These are phyloP conservation scores for Trametes elegans DNA, from an alignment of 768 basidiomycete species.

Conservation along the genomic window DNA sequence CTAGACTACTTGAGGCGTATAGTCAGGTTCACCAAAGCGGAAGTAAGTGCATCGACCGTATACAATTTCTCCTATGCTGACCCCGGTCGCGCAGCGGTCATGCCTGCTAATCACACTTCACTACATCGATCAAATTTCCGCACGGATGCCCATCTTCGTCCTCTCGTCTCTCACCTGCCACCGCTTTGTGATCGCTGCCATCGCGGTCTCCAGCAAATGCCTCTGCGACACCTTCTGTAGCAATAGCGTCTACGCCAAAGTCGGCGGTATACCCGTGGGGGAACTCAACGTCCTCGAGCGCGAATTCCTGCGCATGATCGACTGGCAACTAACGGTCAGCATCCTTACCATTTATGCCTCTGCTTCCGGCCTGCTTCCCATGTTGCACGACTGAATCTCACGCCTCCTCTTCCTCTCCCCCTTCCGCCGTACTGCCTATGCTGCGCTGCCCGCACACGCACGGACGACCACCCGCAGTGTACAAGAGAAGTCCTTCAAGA, in stretches of 20 bases:
- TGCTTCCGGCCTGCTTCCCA: neutral
- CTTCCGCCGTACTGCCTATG: neutral
- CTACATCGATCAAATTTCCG: slow-evolving; percentile 94
- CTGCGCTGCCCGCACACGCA: slow-evolving; percentile 4
- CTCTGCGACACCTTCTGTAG: slow-evolving; percentile 95
- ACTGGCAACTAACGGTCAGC: slow-evolving; percentile 93
- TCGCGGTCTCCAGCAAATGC: slow-evolving; percentile 91
- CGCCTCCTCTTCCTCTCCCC: slow-evolving; percentile 28
- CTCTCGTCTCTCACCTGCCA: slow-evolving; percentile 96
- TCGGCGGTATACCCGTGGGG: slow-evolving; percentile 88
- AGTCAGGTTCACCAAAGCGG: slow-evolving; percentile 92
- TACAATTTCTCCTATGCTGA: slow-evolving; percentile 1
- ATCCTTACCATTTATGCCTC: slow-evolving; percentile 14
- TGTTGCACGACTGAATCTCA: slow-evolving; percentile 3
- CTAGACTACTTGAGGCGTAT: slow-evolving; percentile 94
- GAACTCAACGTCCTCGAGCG: slow-evolving; percentile 95
- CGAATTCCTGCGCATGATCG: slow-evolving; percentile 88
- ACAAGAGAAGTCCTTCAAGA: slow-evolving; percentile 88
- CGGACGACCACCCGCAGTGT: slow-evolving; percentile 71
- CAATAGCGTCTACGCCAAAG: slow-evolving; percentile 92
- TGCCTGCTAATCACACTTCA: slow-evolving; percentile 80
- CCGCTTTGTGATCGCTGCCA: slow-evolving; percentile 93
- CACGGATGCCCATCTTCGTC: slow-evolving; percentile 83
- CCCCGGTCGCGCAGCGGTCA: slow-evolving; percentile 51
- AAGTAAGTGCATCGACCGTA: slow-evolving; percentile 56